Evolutionary conservation across 805 yeast genomes (phyloP).

Genomic region (Starmerella roubikii): DNA sequence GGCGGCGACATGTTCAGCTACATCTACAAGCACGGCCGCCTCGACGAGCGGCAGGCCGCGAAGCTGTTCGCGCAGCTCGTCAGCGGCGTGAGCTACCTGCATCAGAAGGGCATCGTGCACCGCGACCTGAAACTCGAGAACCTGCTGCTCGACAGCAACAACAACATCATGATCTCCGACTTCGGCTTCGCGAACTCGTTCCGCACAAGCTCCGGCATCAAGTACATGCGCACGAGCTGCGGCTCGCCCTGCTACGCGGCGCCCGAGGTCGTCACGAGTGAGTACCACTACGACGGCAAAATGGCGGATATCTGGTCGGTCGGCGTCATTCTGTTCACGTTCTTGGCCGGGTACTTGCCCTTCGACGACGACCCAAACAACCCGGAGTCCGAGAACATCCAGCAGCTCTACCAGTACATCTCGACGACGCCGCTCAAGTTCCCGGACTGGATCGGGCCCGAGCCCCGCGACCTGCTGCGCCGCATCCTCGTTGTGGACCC

Average conservation of each 20-base stretch:
- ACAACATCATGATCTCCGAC: slow-evolving; percentile 75
- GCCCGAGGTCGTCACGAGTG: slow-evolving; percentile 82
- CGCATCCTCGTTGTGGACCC: slow-evolving; percentile 77
- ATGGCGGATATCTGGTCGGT: slow-evolving; percentile 96
- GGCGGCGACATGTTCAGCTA: slow-evolving; percentile 96
- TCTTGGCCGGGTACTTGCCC: slow-evolving; percentile 94
- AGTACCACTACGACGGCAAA: slow-evolving; percentile 69
- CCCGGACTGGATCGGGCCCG: slow-evolving; percentile 83
- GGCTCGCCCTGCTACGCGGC: slow-evolving; percentile 99
- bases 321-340: slow-evolving; percentile 89
- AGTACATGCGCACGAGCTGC: slow-evolving; percentile 85
- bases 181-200: slow-evolving; percentile 92
- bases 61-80: slow-evolving; percentile 83
- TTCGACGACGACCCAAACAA: slow-evolving; percentile 95
- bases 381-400: slow-evolving; percentile 91
- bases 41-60: slow-evolving; percentile 79
- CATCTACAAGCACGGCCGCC: slow-evolving; percentile 69
- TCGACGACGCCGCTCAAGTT: slow-evolving; percentile 84
- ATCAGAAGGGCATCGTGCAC: slow-evolving; percentile 66
- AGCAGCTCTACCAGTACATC: slow-evolving; percentile 78
- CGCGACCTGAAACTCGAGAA: slow-evolving; percentile 67
- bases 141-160: slow-evolving; percentile 66
- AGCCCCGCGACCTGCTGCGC: slow-evolving; percentile 80
- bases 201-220: slow-evolving; percentile 28
- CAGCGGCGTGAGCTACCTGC: slow-evolving; percentile 85